These are phyloP conservation scores for Theileria annulata DNA, from an alignment of 169 alveolate species.

Conservation along the genomic window DNA sequence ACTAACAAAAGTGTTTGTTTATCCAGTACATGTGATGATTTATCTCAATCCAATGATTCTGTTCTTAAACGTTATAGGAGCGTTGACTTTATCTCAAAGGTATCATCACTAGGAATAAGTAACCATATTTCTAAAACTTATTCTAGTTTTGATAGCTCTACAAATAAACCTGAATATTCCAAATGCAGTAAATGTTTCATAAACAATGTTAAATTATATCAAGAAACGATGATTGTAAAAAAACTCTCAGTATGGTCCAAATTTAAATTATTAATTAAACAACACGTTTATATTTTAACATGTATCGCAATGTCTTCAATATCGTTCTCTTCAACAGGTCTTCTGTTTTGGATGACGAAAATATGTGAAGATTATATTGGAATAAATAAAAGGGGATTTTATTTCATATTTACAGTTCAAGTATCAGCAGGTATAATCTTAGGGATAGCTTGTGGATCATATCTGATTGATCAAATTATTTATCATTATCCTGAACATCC, in stretches of 20 bases:
- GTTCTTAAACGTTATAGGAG: not conserved
- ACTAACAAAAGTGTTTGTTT: not conserved
- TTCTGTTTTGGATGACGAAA: conserved; percentile 88
- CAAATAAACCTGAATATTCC: not conserved
- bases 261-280: conserved; percentile 65
- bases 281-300: conserved; percentile 75
- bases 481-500: conserved; percentile 69
- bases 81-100: not conserved
- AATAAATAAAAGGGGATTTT: too few species aligned
- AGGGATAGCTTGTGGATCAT: conserved; percentile 85
- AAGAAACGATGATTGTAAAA: conserved; percentile 8
- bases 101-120: not conserved
- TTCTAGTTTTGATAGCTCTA: not conserved
- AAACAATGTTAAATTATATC: conserved; percentile 6
- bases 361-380: too few species aligned
- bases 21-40: not conserved
- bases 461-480: conserved; percentile 78
- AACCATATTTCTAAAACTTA: not conserved
- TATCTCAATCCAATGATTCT: not conserved
- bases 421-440: conserved; percentile 89
- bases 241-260: conserved; percentile 53
- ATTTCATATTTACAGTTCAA: conserved; percentile 81
- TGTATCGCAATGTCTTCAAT: too few species aligned
- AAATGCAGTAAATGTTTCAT: conserved; percentile 9
- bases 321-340: conserved; percentile 79